Percentiles rank a stretch among this genome's conserved stretches.
phyloP scores from a whole-genome alignment of 208 protist genomes.

The Acanthamoeba healyi region DNA sequence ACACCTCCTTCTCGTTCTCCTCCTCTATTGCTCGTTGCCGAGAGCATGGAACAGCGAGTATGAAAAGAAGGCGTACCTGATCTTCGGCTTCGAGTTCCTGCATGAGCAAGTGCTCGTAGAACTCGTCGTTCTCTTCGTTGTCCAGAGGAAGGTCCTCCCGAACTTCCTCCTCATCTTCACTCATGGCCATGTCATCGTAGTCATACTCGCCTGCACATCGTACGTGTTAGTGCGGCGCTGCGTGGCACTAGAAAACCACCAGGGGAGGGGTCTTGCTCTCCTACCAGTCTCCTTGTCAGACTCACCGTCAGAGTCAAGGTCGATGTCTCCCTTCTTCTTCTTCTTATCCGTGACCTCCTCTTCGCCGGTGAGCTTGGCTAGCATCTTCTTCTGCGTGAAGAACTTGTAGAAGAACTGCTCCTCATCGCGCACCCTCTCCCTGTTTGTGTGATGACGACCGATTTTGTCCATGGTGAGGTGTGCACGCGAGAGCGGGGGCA shows the following conservation, averaged over 20 bases:
- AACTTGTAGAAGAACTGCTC: conserved; percentile 77
- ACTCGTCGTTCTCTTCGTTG: conserved; percentile 65
- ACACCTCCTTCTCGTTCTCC: no score
- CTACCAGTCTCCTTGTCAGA: not conserved
- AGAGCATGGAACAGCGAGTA: not conserved
- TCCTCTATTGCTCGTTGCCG: no score
- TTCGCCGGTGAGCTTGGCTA: not conserved
- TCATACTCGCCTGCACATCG: conserved; percentile 37
- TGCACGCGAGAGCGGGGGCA: not conserved
- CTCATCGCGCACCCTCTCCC: conserved; percentile 49
- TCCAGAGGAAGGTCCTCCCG: not conserved
- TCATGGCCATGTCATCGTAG: conserved; percentile 58
- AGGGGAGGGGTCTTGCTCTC: not conserved
- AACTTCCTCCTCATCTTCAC: conserved; percentile 60
- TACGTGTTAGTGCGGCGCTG: not conserved
- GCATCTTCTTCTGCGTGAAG: conserved; percentile 68
- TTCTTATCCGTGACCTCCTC: conserved; percentile 24
- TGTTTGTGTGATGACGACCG: not conserved
- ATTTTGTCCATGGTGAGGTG: not conserved
- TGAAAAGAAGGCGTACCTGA: not conserved
- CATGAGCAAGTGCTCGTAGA: conserved; percentile 70
- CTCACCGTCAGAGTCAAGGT: not conserved
- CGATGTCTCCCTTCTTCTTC: not conserved
- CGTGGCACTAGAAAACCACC: no score
- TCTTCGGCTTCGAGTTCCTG: conserved; percentile 61